phyloP scores from a whole-genome alignment of 2,329 filamentous ascomycete genomes.

The Ilyonectria robusta region DNA sequence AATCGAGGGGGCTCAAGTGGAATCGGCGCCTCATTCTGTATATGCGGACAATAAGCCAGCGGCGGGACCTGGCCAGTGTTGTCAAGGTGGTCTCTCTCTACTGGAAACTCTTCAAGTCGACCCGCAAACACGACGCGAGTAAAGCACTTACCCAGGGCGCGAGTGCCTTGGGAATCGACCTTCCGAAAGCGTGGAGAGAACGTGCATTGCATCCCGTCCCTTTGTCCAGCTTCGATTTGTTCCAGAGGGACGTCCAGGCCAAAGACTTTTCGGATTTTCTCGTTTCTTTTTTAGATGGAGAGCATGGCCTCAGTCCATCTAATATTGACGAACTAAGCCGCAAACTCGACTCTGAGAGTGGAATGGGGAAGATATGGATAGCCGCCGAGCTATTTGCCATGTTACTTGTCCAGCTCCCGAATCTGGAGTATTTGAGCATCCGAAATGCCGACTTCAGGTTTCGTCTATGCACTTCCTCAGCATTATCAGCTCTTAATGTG shows the following conservation, averaged over 20 bases:
- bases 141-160: neutral
- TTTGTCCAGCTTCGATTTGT: too few species aligned
- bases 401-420: slow-evolving; percentile 11
- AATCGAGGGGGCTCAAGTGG: neutral
- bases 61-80: slow-evolving; percentile 5
- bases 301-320: neutral
- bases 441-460: neutral
- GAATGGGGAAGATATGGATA: neutral
- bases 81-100: slow-evolving; percentile 12
- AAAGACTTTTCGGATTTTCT: neutral
- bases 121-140: neutral
- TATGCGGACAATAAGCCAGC: slow-evolving; percentile 8
- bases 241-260: neutral
- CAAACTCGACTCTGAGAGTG: neutral
- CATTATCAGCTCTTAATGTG: slow-evolving; percentile 1
- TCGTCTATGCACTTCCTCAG: neutral
- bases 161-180: neutral
- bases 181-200: slow-evolving; percentile 1
- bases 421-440: slow-evolving; percentile 2
- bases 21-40: slow-evolving; percentile 13
- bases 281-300: neutral
- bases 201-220: neutral
- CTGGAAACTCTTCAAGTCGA: neutral
- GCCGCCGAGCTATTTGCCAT: slow-evolving; percentile 9
- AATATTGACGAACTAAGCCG: neutral